Base-by-base conservation (phyloP, 106 monocot species). In the Allium cepa region DNA sequence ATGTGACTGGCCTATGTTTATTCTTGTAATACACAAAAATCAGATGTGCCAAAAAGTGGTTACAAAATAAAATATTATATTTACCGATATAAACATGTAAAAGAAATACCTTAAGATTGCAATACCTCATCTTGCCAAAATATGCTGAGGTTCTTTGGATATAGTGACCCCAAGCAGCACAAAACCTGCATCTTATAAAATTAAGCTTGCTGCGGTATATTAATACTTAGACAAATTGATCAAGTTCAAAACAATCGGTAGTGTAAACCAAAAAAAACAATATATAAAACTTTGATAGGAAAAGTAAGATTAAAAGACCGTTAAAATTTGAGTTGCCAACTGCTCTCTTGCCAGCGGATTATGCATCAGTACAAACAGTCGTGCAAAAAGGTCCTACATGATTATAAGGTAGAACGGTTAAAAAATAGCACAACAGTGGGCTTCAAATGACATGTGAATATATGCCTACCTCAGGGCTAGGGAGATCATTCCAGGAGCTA, bases 71-170 rank as follows among this genome's bases (percentile, higher is more conserved):
- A 47, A 60, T 26, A 56, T 62, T 11, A 26, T 47, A 17, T 66
- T 22, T 10, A 10, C 45, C 45, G 7, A 55, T 56, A 46, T 10
- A 17, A 26, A 26, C 62, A 57, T 64, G 18, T 56, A 58, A 71
- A 75, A 67, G 51, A 77, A 66, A 74, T 79, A 76, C 49, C 69
- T 68, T 53, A 73, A 49, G 71, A 73, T 63, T 83, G 76, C 52
- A 69, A 74, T 87, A 99, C 97, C 97, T 99, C 97, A 85, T 99
- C 97, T 84, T 92, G 84, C 92, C 89, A 92, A 80, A 99, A 89
- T 76, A 92, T 84, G 56, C 72, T 73, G 56, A 89, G 80, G 57
- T 89, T 99, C 75, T 84, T 82, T 11, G 97, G 89, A 75, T 89
- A 99, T 15, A 99, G 59, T 27, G 86, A 82, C n/a, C 76, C 92